phyloP scores from a whole-genome alignment of 495 filamentous ascomycete species.

The Ramalina intermedia region DNA sequence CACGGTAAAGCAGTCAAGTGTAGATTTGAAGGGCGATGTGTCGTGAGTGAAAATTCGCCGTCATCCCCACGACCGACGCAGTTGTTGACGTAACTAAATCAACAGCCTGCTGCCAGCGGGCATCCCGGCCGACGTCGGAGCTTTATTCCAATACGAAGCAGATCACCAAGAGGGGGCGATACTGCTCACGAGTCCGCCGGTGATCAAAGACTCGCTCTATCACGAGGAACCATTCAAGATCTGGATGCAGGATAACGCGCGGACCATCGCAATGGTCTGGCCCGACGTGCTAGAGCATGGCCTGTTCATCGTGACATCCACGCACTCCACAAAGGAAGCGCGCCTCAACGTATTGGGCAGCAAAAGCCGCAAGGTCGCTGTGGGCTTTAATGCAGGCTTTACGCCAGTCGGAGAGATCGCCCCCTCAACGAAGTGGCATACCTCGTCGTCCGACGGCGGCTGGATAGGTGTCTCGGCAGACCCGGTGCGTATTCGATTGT shows the following conservation, averaged over 20 bases:
- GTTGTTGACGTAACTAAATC: too few species aligned
- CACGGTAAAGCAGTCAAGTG: too few species aligned
- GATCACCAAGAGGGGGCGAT: too few species aligned
- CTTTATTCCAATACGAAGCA: too few species aligned
- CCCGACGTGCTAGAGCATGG: not conserved
- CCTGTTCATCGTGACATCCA: not conserved
- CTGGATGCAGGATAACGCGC: not conserved
- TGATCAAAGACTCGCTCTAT: not conserved
- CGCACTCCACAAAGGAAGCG: not conserved
- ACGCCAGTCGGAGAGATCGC: not conserved
- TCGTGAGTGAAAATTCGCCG: too few species aligned
- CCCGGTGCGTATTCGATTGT: too few species aligned
- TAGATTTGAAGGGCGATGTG: too few species aligned
- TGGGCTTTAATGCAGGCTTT: not conserved
- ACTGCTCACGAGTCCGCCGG: not conserved
- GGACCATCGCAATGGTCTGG: not conserved
- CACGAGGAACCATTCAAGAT: not conserved
- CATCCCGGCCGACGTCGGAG: too few species aligned
- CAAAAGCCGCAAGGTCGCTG: not conserved
- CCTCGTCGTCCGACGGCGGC: not conserved
- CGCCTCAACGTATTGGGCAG: not conserved
- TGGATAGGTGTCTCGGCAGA: too few species aligned
- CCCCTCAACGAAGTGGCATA: not conserved
- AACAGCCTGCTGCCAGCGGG: too few species aligned
- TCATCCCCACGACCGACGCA: too few species aligned